phyloP scores from a whole-genome alignment of 768 basidiomycete genomes.

The Russula virescens region DNA sequence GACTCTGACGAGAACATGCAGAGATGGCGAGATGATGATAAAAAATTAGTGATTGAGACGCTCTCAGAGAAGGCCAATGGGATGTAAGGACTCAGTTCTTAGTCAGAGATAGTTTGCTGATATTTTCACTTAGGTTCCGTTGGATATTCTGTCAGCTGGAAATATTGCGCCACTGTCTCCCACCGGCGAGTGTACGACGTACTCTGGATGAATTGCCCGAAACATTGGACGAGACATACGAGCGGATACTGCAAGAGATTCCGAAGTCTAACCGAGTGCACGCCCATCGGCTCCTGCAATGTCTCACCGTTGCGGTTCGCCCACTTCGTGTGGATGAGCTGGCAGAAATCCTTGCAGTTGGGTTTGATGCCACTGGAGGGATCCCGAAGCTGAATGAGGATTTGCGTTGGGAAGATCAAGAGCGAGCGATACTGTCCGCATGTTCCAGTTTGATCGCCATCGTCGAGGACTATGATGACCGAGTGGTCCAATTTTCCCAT shows the following conservation, averaged over 20 bases:
- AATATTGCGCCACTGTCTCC: not conserved
- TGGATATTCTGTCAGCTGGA: not conserved
- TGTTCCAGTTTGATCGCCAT: not conserved
- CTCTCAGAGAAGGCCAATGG: not conserved
- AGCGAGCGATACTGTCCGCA: not conserved
- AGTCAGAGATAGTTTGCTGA: not conserved
- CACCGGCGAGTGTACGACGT: not conserved
- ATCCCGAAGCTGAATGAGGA: not conserved
- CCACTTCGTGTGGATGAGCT: constrained; percentile 1
- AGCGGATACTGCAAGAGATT: not conserved
- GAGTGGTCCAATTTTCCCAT: not conserved
- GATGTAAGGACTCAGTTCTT: not conserved
- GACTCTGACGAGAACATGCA: not conserved
- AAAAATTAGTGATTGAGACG: not conserved
- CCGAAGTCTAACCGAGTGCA: not conserved
- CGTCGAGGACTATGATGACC: not conserved
- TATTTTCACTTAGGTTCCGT: not conserved
- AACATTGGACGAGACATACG: not conserved
- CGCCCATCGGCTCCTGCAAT: not conserved
- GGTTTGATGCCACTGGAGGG: not conserved
- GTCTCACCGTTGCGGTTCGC: not conserved
- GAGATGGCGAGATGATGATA: not conserved
- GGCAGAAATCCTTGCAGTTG: not conserved
- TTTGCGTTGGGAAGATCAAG: not conserved
- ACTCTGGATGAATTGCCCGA: not conserved